Conservation (phyloP, 192 early-diverging fungal genomes). For the Coemansia sp. region DNA sequence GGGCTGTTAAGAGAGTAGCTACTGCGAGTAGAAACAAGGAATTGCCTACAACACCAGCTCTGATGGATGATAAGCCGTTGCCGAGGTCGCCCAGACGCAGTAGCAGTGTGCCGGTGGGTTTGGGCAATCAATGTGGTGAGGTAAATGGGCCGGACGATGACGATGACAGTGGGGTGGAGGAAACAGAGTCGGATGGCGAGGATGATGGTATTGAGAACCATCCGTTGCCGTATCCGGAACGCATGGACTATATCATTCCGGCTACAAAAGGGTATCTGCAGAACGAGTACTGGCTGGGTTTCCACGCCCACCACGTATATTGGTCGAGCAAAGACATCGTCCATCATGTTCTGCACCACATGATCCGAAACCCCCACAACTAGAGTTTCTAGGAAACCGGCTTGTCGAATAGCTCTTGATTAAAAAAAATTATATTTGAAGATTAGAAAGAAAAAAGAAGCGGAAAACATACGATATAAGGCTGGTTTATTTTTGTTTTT, state of each 20-base stretch:
- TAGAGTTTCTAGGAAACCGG: background rate
- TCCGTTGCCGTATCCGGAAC: slow-evolving; percentile 37
- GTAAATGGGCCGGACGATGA: no score
- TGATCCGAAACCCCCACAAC: background rate
- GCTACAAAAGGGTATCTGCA: slow-evolving; percentile 45
- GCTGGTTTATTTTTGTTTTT: background rate
- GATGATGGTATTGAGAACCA: background rate
- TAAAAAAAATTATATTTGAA: background rate
- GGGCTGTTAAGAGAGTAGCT: no score
- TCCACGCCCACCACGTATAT: slow-evolving; percentile 51
- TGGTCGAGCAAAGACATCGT: slow-evolving; percentile 52
- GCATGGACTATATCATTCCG: slow-evolving; percentile 57
- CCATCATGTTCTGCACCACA: slow-evolving; percentile 46
- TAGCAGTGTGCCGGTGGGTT: background rate
- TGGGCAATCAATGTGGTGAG: background rate
- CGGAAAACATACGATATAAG: background rate
- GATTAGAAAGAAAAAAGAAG: background rate
- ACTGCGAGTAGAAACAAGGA: background rate
- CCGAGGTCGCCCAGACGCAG: background rate
- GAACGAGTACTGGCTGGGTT: slow-evolving; percentile 56
- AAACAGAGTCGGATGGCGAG: slow-evolving; percentile 1
- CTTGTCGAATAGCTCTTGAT: background rate
- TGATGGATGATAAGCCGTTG: background rate
- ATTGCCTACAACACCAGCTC: background rate
- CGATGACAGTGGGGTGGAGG: background rate